Conservation (phyloP, 768 basidiomycete genomes). For the Vararia minispora region DNA sequence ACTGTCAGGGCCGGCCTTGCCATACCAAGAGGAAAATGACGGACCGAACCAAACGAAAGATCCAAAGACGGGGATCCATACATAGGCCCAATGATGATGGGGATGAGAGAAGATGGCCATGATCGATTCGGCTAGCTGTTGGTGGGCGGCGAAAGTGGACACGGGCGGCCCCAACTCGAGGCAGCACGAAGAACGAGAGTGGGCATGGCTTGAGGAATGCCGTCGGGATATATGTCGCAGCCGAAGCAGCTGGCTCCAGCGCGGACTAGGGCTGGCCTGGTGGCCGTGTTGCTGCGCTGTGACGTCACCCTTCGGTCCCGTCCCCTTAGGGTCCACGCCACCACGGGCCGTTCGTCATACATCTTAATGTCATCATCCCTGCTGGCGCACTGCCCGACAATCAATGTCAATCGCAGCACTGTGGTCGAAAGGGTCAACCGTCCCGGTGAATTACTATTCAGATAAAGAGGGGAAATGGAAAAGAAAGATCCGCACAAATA, state of each 20-base stretch:
- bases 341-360: no score
- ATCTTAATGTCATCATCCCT: no score
- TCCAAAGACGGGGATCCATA: constrained; percentile 50
- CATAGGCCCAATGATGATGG: constrained; percentile 46
- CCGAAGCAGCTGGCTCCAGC: constrained; percentile 5
- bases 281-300: no score
- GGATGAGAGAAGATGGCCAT: constrained; percentile 15
- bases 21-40: constrained; percentile 12
- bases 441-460: no score
- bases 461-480: no score
- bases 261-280: no score
- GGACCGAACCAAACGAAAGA: constrained; percentile 57
- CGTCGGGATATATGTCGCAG: constrained; percentile 5
- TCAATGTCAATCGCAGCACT: no score
- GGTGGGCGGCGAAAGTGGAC: constrained; percentile 4
- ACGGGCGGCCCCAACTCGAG: constrained; percentile 7
- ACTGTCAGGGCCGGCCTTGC: background rate
- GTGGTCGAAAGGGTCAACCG: no score
- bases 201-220: background rate
- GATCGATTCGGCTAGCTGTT: background rate
- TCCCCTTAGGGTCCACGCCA: no score
- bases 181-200: background rate
- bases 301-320: no score
- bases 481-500: no score
- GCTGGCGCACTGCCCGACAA: no score